These are phyloP conservation scores for Globisporangium solare DNA, from an alignment of 352 stramenopile genomes.

Conservation along the genomic window DNA sequence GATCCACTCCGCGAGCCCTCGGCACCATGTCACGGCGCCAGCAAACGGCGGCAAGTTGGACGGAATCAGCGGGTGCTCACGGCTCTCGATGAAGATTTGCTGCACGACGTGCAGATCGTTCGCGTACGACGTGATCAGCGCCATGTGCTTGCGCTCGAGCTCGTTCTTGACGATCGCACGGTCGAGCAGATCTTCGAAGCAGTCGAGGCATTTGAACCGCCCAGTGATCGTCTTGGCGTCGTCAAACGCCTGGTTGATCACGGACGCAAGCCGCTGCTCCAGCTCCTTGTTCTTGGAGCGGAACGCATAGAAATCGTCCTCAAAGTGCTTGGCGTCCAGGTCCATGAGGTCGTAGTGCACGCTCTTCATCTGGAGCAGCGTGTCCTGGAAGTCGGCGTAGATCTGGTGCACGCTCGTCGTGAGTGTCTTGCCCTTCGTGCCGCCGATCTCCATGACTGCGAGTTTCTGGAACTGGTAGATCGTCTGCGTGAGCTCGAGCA, in stretches of 20 bases:
- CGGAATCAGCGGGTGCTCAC: slow-evolving; percentile 82
- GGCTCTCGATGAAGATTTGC: slow-evolving; percentile 87
- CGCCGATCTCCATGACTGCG: slow-evolving; percentile 85
- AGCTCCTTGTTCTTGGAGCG: slow-evolving; percentile 86
- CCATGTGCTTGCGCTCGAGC: slow-evolving; percentile 83
- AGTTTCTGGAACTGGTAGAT: slow-evolving; percentile 90
- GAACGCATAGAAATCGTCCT: slow-evolving; percentile 91
- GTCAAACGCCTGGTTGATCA: slow-evolving; percentile 91
- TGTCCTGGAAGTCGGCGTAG: slow-evolving; percentile 81
- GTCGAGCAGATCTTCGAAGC: slow-evolving; percentile 86
- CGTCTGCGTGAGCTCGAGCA: slow-evolving; percentile 86
- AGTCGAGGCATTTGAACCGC: slow-evolving; percentile 90
- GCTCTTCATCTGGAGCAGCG: slow-evolving; percentile 64
- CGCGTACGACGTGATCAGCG: slow-evolving; percentile 74
- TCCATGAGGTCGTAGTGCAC: slow-evolving; percentile 89
- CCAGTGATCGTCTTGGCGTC: slow-evolving; percentile 87
- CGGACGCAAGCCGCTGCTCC: slow-evolving; percentile 77
- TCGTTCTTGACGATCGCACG: slow-evolving; percentile 86
- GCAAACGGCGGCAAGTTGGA: slow-evolving; percentile 88
- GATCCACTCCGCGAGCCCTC: slow-evolving; percentile 83
- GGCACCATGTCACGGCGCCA: slow-evolving; percentile 89
- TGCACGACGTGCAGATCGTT: slow-evolving; percentile 83
- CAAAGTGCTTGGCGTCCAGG: slow-evolving; percentile 86
- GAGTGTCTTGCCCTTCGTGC: slow-evolving; percentile 91
- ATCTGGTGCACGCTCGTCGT: slow-evolving; percentile 89